Conservation (phyloP, 345 rosid genomes). For the Mangifera indica region DNA sequence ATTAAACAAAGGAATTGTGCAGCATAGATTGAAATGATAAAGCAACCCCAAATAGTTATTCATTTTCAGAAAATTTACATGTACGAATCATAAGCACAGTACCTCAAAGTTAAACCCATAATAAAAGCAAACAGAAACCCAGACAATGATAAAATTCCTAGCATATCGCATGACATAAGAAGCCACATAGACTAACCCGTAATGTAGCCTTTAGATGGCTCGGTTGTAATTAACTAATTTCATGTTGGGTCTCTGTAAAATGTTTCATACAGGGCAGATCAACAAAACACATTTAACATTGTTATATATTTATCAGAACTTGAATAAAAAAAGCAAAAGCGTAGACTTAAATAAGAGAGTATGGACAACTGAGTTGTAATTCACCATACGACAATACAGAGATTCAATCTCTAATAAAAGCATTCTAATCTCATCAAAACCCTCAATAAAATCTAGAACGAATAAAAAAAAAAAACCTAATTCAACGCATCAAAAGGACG, state of each 20-base stretch:
- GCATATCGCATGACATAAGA: not conserved
- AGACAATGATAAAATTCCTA: not conserved
- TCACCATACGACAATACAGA: too few species aligned
- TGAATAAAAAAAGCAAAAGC: too few species aligned
- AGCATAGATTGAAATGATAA: too few species aligned
- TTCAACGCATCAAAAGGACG: not conserved
- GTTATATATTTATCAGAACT: too few species aligned
- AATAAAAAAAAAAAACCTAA: constrained; percentile 3
- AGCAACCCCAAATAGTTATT: too few species aligned
- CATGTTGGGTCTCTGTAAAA: too few species aligned
- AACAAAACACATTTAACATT: not conserved
- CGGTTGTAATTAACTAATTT: too few species aligned
- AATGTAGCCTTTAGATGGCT: too few species aligned
- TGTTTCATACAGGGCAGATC: not conserved
- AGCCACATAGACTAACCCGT: not conserved
- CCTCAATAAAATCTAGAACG: not conserved
- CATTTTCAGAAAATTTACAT: not conserved
- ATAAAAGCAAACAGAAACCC: not conserved
- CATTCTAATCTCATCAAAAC: not conserved
- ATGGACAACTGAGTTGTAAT: too few species aligned
- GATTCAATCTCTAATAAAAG: too few species aligned
- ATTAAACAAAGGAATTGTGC: too few species aligned
- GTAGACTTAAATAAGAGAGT: too few species aligned
- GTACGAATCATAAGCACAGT: not conserved
- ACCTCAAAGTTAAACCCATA: not conserved